These are phyloP conservation scores for Urostyla sp. DNA, from an alignment of 73 alveolate genomes.

Conservation along the genomic window DNA sequence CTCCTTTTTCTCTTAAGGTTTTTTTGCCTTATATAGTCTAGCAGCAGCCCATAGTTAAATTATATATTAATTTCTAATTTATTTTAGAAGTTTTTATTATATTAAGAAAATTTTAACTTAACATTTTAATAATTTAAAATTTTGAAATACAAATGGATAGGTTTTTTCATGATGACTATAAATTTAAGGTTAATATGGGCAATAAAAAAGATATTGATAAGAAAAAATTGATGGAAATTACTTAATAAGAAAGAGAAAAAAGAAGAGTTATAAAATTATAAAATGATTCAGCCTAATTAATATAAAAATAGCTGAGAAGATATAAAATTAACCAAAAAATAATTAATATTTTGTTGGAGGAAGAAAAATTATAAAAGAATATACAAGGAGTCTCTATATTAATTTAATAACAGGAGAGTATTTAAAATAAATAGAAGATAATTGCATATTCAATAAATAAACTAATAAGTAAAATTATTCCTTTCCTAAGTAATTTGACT, in stretches of 20 bases:
- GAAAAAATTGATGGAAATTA: not conserved
- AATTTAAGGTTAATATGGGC: constrained; percentile 42
- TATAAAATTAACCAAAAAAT: constrained; percentile 1
- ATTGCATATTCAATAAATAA: not conserved
- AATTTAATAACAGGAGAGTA: not conserved
- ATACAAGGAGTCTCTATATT: not conserved
- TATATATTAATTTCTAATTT: not conserved
- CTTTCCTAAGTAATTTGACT: not conserved
- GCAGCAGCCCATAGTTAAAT: constrained; percentile 38
- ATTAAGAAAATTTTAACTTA: not conserved
- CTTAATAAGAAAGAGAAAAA: constrained; percentile 10
- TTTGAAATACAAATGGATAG: constrained; percentile 28
- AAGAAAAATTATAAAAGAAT: not conserved
- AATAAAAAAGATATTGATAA: constrained; percentile 1
- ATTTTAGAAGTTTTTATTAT: not conserved
- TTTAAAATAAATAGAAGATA: not conserved
- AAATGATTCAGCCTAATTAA: not conserved
- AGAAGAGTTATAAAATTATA: not conserved
- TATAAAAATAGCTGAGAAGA: constrained; percentile 5
- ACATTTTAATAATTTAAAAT: not conserved
- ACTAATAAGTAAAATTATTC: not conserved
- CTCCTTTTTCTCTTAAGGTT: constrained; percentile 16
- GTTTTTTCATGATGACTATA: constrained; percentile 37
- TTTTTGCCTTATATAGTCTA: not conserved
- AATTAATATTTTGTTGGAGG: not conserved